These are phyloP conservation scores for Xylaria longipes DNA, from an alignment of 495 filamentous ascomycete genomes.

Conservation along the genomic window DNA sequence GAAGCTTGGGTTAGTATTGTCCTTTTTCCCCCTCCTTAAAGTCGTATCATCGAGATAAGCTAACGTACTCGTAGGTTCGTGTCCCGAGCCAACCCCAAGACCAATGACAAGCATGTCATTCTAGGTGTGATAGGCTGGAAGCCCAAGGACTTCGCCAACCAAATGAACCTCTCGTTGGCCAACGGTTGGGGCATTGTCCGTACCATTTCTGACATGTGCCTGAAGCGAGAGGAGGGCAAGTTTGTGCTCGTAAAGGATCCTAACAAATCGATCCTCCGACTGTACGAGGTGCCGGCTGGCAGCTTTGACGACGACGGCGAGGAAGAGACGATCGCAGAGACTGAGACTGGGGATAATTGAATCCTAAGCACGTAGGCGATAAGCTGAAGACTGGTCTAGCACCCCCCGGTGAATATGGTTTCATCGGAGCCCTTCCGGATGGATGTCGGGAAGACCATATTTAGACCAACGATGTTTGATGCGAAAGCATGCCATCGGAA, in stretches of 20 bases:
- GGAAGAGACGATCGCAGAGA: conserved; percentile 44
- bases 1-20: conserved; percentile 82
- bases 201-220: conserved; percentile 90
- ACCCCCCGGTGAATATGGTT: not conserved
- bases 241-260: conserved; percentile 84
- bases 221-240: conserved; percentile 75
- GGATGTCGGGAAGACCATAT: not conserved
- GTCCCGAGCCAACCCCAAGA: conserved; percentile 89
- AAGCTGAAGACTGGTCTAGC: not conserved
- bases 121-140: conserved; percentile 97
- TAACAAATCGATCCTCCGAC: conserved; percentile 88
- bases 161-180: conserved; percentile 95
- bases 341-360: conserved; percentile 43
- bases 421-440: not conserved
- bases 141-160: conserved; percentile 91
- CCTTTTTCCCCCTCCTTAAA: conserved; percentile 1
- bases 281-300: conserved; percentile 87
- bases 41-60: conserved; percentile 15
- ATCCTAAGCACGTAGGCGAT: not conserved
- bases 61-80: conserved; percentile 71
- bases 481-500: not conserved
- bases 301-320: conserved; percentile 75
- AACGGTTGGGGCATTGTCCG: conserved; percentile 99
- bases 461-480: not conserved
- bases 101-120: conserved; percentile 86